Evolutionary conservation across 176 grass and related monocot species (phyloP), one percentile per base, ranked within the genome.

Genomic region (Secale cereale): DNA sequence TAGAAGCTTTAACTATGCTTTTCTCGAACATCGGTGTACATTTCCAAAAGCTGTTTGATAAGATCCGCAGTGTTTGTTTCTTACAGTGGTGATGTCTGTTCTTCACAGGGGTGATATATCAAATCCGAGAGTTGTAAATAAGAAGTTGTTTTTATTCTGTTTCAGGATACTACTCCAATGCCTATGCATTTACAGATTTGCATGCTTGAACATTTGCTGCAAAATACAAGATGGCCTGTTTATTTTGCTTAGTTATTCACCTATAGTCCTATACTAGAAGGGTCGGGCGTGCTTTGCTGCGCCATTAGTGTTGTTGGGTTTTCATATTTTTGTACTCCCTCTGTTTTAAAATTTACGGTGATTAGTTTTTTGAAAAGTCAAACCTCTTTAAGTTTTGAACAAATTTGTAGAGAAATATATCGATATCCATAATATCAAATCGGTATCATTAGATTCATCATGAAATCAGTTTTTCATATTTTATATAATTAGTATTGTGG

Each of bases 61-160:
- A 82, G 68, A 80, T 86, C 79, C 1, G 6, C 2, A 4, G 11
- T 79, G 59, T 87, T 81, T 81, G 17, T 76, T 66, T 23, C 28
- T 74, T 70, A 62, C 64, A 39, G 5, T 41, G 68, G 68, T 71
- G 22, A 26, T 70, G 37, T 87, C 68, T 75, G 23, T 78, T 60
- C 64, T 36, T 59, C 70, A 61, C 71, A 30, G 45, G 7, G 26
- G 54, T 25, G 46, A 54, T 79, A 69, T 86, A 86, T 74, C 22
- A 54, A 73, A 11, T 65, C 59, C 78, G 32, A 65, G 85, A 83
- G 33, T 45, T 90, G 43, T 90, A 82, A 78, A 90, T 40, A 40
- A 10, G 81, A 50, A 86, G 73, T 25, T 83, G 17, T 54, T 64
- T 89, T 73, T 8, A 78, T 86, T 90, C 41, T 23, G 26, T 86